Conservation (phyloP, 192 early-diverging fungal species). For the Lobulomyces angularis region DNA sequence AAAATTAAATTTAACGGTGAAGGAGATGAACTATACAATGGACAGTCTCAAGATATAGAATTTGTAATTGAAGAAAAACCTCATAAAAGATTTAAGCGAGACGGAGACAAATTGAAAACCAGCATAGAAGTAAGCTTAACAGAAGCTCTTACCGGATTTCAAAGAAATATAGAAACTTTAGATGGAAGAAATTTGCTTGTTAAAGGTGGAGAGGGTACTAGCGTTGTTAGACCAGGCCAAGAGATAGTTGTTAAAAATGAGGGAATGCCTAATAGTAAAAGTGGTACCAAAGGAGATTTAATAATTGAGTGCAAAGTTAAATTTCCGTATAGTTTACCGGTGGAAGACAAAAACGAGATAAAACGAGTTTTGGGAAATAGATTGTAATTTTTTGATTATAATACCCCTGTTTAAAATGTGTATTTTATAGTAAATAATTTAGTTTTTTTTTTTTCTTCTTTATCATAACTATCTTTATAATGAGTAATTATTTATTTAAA, state of each 20-base stretch:
- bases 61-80: constrained; percentile 91
- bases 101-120: constrained; percentile 64
- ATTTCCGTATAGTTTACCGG: constrained; percentile 62
- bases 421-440: too few species aligned
- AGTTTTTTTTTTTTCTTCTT: too few species aligned
- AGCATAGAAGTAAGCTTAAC: constrained; percentile 53
- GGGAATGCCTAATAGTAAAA: constrained; percentile 92
- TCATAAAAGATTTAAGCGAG: constrained; percentile 72
- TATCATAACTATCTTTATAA: too few species aligned
- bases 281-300: constrained; percentile 77
- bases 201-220: constrained; percentile 30
- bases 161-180: constrained; percentile 56
- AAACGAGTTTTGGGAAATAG: not conserved
- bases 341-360: not conserved
- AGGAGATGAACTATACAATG: constrained; percentile 74
- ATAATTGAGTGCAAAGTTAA: constrained; percentile 65
- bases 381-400: not conserved
- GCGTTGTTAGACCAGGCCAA: constrained; percentile 58
- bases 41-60: constrained; percentile 77
- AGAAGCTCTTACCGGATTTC: constrained; percentile 74
- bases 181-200: constrained; percentile 62
- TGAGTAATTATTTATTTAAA: too few species aligned
- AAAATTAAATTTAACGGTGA: constrained; percentile 84
- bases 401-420: too few species aligned
- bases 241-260: constrained; percentile 61